Evolutionary conservation across 495 filamentous ascomycete genomes (phyloP), one percentile per base, ranked within the genome.

Genomic region (Talaromyces adpressus): DNA sequence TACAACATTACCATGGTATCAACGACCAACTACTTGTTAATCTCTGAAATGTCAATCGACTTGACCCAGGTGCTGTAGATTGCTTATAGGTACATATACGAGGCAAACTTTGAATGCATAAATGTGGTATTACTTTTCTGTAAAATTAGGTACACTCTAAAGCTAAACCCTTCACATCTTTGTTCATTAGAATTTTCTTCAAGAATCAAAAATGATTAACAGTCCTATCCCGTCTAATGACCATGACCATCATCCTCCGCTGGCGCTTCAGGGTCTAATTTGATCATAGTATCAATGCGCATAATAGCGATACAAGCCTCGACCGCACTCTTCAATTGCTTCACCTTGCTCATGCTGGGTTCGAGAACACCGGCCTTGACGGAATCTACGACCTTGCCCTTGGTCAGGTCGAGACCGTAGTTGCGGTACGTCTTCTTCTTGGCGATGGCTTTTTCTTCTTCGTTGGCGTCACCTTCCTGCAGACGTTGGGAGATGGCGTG

Each of bases 241-340:
- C 76, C 78, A 64, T 81, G 78, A 62, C 78, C 78, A 62, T 96
- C 91, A 76, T 89, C 87, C 60, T 80, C 81, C 14, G 81, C 83
- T 70, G 85, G 82, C 80, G 87, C 82, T 81, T 96, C 92, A 61
- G 91, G 92, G 84, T 99, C 94, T 77, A 99, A 78, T 81, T 96
- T 96, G 76, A 99, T 98, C 79, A 99, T 84, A 65, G 94, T 99
- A 81, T 99, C 94, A 71, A 99, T 99, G 70, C 94, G 87, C 95
- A 99, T 97, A 73, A 99, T 97, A 70, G 92, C 89, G 77, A 99
- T 97, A 76, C 95, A 98, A 63, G 94, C 94, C 81, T 99, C 94
- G 60, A 98, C 94, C 58, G 95, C 95, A 81, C 89, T 92, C 89
- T 99, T 99, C 68, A 99, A 79, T 81, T 97, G 93, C 79, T 91